phyloP scores from a whole-genome alignment of 2,329 filamentous ascomycete genomes.

The Rutstroemia sp. region DNA sequence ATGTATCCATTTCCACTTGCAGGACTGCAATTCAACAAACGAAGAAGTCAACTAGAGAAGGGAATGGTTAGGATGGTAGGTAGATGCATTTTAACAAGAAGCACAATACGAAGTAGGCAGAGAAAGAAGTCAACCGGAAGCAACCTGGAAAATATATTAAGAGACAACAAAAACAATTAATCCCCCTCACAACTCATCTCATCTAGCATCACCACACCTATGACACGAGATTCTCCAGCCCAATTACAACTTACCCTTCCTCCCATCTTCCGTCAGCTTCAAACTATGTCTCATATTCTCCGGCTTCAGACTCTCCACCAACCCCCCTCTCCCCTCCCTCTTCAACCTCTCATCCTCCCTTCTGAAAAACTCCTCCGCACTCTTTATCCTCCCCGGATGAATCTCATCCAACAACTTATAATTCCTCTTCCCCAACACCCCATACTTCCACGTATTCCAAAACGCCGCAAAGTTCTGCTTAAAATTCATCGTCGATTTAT shows the following conservation, averaged over 20 bases:
- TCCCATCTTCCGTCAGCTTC: slow-evolving; percentile 26
- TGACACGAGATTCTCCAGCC: too few relatives aligned
- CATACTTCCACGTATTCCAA: slow-evolving; percentile 40
- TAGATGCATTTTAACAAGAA: too few relatives aligned
- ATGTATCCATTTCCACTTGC: too few relatives aligned
- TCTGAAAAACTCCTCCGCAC: slow-evolving; percentile 42
- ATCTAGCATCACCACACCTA: too few relatives aligned
- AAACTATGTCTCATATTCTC: slow-evolving; percentile 23
- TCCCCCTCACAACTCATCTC: too few relatives aligned
- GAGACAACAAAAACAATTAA: too few relatives aligned
- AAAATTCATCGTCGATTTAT: slow-evolving; percentile 33
- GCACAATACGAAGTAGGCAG: too few relatives aligned
- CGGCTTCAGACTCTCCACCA: background rate
- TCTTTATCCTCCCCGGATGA: slow-evolving; percentile 40
- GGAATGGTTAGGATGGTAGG: too few relatives aligned
- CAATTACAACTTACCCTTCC: slow-evolving; percentile 16
- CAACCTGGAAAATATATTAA: too few relatives aligned
- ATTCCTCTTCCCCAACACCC: slow-evolving; percentile 36
- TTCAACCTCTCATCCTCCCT: slow-evolving; percentile 32
- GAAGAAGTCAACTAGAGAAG: too few relatives aligned
- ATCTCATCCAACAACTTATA: slow-evolving; percentile 45
- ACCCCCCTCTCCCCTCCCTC: slow-evolving; percentile 17
- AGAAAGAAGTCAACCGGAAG: too few relatives aligned
- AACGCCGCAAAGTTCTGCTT: slow-evolving; percentile 44
- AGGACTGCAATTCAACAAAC: too few relatives aligned